A percentile compares a stretch with the other conserved stretches of the same genome.
phyloP scores from a whole-genome alignment of 345 rosid species.

The Pistacia atlantica region DNA sequence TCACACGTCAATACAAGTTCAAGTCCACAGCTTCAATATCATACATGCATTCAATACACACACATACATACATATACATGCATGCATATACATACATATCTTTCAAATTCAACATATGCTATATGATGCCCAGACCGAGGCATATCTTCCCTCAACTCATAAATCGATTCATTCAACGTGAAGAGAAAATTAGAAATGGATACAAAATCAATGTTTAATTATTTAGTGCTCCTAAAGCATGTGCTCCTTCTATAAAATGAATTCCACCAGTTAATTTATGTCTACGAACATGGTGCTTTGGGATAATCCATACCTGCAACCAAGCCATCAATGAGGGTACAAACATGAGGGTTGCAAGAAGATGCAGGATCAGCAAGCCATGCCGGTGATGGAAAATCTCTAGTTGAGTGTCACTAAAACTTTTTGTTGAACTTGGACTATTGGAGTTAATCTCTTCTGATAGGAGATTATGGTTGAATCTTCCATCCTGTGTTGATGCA shows the following conservation, averaged over 20 bases:
- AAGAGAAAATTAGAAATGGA: background rate
- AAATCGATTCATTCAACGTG: background rate
- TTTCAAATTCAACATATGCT: background rate
- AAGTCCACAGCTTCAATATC: slow-evolving; percentile 1
- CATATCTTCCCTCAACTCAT: background rate
- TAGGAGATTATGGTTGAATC: slow-evolving; percentile 29
- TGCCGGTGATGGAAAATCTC: slow-evolving; percentile 85
- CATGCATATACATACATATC: background rate
- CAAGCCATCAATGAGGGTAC: slow-evolving; percentile 88
- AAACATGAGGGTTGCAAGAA: slow-evolving; percentile 81
- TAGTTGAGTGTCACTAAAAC: slow-evolving; percentile 75
- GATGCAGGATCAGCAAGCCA: slow-evolving; percentile 78
- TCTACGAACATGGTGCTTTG: background rate
- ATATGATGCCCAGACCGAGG: background rate
- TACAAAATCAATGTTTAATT: background rate
- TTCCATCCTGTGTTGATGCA: slow-evolving; percentile 36
- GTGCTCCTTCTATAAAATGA: background rate
- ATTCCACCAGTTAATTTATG: background rate
- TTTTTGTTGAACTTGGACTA: slow-evolving; percentile 47
- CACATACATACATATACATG: too few species aligned
- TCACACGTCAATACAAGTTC: background rate
- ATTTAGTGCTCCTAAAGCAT: background rate
- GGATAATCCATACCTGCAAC: slow-evolving; percentile 68
- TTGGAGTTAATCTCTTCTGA: slow-evolving; percentile 43
- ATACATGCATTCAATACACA: background rate